Evolutionary conservation across 352 stramenopile species (phyloP).

Genomic region (Pythium rishiriense): DNA sequence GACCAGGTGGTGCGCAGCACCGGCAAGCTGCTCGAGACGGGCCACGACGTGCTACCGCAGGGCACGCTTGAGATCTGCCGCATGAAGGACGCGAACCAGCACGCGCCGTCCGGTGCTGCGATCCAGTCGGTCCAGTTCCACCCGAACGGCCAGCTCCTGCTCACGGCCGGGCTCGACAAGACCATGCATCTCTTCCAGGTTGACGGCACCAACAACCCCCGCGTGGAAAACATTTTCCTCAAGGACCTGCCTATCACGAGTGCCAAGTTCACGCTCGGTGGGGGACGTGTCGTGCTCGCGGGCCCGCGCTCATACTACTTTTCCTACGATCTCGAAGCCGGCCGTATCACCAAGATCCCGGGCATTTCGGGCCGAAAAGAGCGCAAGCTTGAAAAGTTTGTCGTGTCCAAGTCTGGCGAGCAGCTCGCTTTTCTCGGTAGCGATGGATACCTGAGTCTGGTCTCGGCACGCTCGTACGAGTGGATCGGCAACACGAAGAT

Average conservation of each 20-base stretch:
- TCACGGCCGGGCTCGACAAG: conserved; percentile 92
- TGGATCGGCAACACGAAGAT: conserved; percentile 96
- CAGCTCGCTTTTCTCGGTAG: conserved; percentile 94
- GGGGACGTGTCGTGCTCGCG: conserved; percentile 87
- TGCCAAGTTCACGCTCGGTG: conserved; percentile 81
- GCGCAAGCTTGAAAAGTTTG: conserved; percentile 91
- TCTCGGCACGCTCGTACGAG: conserved; percentile 92
- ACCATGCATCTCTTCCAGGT: conserved; percentile 93
- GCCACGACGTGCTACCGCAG: conserved; percentile 56
- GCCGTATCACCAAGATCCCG: conserved; percentile 91
- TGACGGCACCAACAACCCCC: conserved; percentile 87
- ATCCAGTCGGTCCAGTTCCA: conserved; percentile 92
- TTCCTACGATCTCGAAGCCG: conserved; percentile 94
- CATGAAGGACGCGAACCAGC: conserved; percentile 92
- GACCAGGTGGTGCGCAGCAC: conserved; percentile 55
- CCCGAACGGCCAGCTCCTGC: conserved; percentile 80
- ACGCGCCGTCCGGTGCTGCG: conserved; percentile 78
- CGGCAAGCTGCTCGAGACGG: conserved; percentile 52
- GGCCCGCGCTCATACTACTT: conserved; percentile 96
- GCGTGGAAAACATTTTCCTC: conserved; percentile 89
- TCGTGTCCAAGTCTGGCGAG: conserved; percentile 86
- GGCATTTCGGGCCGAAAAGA: conserved; percentile 89
- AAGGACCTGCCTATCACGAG: conserved; percentile 89
- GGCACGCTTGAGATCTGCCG: conserved; percentile 64
- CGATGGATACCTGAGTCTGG: conserved; percentile 94